Base-by-base conservation (phyloP, 305 asterid genomes). In the Solanum chacoense region DNA sequence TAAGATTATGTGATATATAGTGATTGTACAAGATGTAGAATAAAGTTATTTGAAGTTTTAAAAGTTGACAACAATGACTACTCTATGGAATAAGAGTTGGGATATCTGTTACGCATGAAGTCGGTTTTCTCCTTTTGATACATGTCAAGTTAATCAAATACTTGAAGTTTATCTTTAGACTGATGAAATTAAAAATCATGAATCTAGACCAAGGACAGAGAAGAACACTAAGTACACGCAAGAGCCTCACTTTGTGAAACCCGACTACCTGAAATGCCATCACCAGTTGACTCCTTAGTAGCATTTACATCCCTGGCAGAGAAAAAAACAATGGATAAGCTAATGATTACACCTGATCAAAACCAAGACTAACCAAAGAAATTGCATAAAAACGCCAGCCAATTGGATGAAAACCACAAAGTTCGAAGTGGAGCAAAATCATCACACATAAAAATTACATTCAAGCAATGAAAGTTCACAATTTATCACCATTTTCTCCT, bases 301-400 rank as follows among this genome's bases (percentile, higher is more conserved):
- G 35, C 63, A 37, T 45, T 84, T 34, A 88, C 87, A 71, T 67
- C 91, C 89, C 98, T 95, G 91, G 69, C 2, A 35, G 31, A 13
- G 10, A 37, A 87, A 74, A 85, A 37, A 22, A 1, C 13, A 85
- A 34, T 73, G 24, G 4, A 32, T 7, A 81, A 81, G 72, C 72
- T 81, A 35, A 35, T 20, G 29, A 32, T 45, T 80, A 72, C 26
- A 14, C 16, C 63, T 38, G n/a, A 12, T 16, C 8, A 22, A 34
- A 13, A 45, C 40, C 74, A 88, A 35, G 50, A 77, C 4, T 34
- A 35, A 84, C 42, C 18, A 84, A 84, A 42, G 36, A 28, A 29
- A 87, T 74, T 7, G 37, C 5, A 75, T 87, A 4, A 40, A 40
- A 37, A 69, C 5, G n/a, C 31, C 5, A 35, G 11, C 42, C 84